These are phyloP conservation scores for Dendrobium officinale DNA, from an alignment of 106 monocot genomes.

Conservation along the genomic window DNA sequence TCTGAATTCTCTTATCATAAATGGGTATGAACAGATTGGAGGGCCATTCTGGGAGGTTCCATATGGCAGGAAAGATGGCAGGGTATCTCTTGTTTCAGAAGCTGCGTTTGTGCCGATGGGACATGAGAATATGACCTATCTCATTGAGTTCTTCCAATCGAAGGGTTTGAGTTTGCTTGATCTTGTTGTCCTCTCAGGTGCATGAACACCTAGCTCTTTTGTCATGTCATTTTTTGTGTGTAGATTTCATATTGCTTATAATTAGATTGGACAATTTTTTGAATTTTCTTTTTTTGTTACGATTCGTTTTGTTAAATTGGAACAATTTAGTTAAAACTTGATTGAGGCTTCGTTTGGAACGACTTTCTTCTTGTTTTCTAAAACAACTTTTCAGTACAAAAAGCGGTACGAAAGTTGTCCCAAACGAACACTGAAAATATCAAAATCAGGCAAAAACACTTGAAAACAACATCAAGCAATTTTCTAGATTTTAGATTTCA, in stretches of 20 bases:
- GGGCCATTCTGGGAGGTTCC: slow-evolving; percentile 63
- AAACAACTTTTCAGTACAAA: too few species aligned
- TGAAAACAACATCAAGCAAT: too few species aligned
- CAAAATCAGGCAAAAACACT: too few species aligned
- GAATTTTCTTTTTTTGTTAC: too few species aligned
- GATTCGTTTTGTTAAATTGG: too few species aligned
- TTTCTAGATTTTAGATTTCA: too few species aligned
- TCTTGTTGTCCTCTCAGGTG: slow-evolving; percentile 64
- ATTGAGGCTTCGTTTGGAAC: too few species aligned
- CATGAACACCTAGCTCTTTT: background rate
- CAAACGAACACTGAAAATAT: too few species aligned
- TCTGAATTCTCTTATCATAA: background rate
- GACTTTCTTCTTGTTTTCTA: too few species aligned
- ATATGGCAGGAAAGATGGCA: slow-evolving; percentile 71
- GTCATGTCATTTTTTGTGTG: background rate
- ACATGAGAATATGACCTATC: slow-evolving; percentile 64
- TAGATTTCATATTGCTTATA: background rate
- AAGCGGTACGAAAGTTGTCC: too few species aligned
- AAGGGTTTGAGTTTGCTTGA: slow-evolving; percentile 54
- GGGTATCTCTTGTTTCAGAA: slow-evolving; percentile 31
- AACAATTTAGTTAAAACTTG: too few species aligned
- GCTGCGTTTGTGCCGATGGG: slow-evolving; percentile 50
- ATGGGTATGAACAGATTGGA: slow-evolving; percentile 26
- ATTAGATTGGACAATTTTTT: too few species aligned
- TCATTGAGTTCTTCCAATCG: slow-evolving; percentile 77